A percentile compares a stretch with the other conserved stretches of the same genome.
phyloP scores from a whole-genome alignment of 352 stramenopile species.

The Globisporangium nodosum region DNA sequence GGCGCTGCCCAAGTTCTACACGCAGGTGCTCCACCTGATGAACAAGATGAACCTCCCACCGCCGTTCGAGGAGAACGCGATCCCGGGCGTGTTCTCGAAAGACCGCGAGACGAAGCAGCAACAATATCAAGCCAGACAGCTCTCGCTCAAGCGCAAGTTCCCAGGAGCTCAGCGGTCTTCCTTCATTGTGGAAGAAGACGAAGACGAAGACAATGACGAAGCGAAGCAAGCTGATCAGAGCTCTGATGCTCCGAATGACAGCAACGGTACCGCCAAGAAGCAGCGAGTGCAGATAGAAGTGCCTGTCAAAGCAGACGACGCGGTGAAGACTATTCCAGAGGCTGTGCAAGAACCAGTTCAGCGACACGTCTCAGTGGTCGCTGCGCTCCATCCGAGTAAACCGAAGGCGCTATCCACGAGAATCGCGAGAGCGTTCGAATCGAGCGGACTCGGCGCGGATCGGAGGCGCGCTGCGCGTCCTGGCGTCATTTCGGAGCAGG shows the following conservation, averaged over 20 bases:
- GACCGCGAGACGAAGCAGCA: constrained; percentile 11
- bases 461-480: constrained; percentile 16
- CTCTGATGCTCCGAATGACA: not conserved
- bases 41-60: constrained; percentile 90
- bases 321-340: not conserved
- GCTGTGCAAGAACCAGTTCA: not conserved
- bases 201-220: constrained; percentile 19
- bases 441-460: not conserved
- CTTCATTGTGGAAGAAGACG: constrained; percentile 37
- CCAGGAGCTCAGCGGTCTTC: constrained; percentile 7
- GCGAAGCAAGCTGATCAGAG: not conserved
- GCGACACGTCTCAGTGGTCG: not conserved
- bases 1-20: constrained; percentile 84
- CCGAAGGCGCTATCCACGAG: constrained; percentile 1
- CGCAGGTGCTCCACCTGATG: constrained; percentile 88
- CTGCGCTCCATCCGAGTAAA: constrained; percentile 1
- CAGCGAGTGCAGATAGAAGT: not conserved
- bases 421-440: constrained; percentile 22
- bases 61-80: constrained; percentile 68
- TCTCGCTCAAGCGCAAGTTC: constrained; percentile 17
- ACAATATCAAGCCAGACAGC: not conserved
- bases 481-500: constrained; percentile 54
- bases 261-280: not conserved
- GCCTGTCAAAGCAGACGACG: not conserved
- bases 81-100: constrained; percentile 56